phyloP scores from a whole-genome alignment of 257 asterid species.

The Nicotiana attenuata region DNA sequence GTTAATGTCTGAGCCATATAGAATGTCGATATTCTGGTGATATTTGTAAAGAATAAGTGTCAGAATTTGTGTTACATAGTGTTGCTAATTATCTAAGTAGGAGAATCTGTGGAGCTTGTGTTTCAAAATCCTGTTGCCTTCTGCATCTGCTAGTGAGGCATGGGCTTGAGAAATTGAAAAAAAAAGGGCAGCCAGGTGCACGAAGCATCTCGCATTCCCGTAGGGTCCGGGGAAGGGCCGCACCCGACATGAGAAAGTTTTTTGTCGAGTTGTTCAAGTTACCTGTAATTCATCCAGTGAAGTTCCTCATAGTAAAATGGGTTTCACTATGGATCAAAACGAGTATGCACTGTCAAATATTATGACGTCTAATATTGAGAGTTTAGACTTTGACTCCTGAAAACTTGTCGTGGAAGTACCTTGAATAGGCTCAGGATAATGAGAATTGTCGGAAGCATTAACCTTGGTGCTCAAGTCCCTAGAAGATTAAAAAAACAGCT shows the following conservation, averaged over 20 bases:
- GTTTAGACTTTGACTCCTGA: background rate
- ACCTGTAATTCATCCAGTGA: background rate
- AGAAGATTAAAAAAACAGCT: too few species aligned
- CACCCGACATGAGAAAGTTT: too few species aligned
- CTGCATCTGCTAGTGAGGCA: background rate
- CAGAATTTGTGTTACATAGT: background rate
- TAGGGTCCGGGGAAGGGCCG: too few species aligned
- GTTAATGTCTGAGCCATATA: background rate
- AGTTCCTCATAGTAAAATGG: background rate
- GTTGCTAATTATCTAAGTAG: background rate
- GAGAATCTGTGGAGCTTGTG: background rate
- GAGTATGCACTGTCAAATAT: background rate
- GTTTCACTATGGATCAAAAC: background rate
- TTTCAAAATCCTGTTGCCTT: background rate
- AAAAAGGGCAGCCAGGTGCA: too few species aligned
- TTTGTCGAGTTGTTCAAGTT: background rate
- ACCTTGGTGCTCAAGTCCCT: too few species aligned
- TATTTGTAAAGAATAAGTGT: background rate
- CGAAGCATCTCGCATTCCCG: too few species aligned
- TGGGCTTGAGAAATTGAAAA: background rate
- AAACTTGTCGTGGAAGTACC: background rate
- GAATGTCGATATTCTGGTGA: background rate
- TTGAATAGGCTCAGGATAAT: background rate
- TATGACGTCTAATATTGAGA: background rate
- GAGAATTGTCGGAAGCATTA: too few species aligned